Evolutionary conservation across 108 stramenopile species (phyloP).

Genomic region (Fistulifera pelliculosa): DNA sequence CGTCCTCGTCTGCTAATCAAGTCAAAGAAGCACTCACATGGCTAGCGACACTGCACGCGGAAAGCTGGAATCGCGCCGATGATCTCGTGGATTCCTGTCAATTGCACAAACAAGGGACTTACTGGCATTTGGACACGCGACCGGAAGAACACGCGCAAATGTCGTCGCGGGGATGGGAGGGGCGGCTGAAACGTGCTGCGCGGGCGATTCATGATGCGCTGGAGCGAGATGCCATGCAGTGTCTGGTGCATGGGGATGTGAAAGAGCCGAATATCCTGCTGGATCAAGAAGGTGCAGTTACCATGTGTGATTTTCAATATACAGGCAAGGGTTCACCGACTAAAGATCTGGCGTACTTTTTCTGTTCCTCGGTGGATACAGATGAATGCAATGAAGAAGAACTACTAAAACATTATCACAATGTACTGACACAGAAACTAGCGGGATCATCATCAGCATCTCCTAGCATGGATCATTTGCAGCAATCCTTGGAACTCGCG

Average conservation of each 20-base stretch:
- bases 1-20: neutral
- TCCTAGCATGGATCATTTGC: constrained; percentile 34
- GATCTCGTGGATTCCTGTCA: constrained; percentile 13
- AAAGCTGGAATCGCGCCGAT: constrained; percentile 39
- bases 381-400: constrained; percentile 18
- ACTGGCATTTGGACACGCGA: constrained; percentile 74
- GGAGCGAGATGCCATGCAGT: constrained; percentile 55
- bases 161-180: constrained; percentile 51
- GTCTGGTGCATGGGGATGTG: constrained; percentile 58
- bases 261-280: constrained; percentile 67
- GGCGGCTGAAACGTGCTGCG: constrained; percentile 57
- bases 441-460: neutral
- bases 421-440: constrained; percentile 17
- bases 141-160: constrained; percentile 60
- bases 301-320: constrained; percentile 77
- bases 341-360: constrained; percentile 64
- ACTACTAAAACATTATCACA: constrained; percentile 27
- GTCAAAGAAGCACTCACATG: constrained; percentile 24
- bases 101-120: constrained; percentile 46
- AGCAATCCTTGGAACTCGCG: constrained; percentile 44
- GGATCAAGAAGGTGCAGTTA: constrained; percentile 4
- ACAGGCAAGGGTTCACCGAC: constrained; percentile 50
- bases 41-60: constrained; percentile 64
- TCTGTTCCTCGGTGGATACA: constrained; percentile 32
- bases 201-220: constrained; percentile 51